These are phyloP conservation scores for Penicillium manginii DNA, from an alignment of 495 filamentous ascomycete species.

Conservation along the genomic window DNA sequence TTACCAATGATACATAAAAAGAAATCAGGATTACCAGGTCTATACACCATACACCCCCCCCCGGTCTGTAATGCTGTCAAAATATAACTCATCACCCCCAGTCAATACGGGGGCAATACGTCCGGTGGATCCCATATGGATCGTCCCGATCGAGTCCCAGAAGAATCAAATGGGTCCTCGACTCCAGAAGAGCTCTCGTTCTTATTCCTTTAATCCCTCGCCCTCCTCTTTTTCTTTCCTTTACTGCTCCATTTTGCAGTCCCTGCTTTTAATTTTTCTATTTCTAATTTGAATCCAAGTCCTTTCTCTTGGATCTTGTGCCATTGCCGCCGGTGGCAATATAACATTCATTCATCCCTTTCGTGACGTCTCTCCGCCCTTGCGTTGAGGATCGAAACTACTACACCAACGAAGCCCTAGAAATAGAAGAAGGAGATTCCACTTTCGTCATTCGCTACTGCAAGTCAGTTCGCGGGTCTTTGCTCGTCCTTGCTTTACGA, in stretches of 20 bases:
- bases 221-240: conserved; percentile 27
- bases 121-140: conserved; percentile 27
- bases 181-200: conserved; percentile 28
- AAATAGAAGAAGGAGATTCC: conserved; percentile 13
- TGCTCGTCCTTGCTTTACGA: conserved; percentile 41
- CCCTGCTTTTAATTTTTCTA: conserved; percentile 24
- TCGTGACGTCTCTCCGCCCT: conserved; percentile 2
- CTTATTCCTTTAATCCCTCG: conserved; percentile 9
- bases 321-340: conserved; percentile 41
- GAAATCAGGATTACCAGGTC: too few species aligned
- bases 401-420: neutral
- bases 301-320: neutral
- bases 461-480: conserved; percentile 19
- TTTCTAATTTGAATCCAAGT: neutral
- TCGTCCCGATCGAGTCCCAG: conserved; percentile 39
- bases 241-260: conserved; percentile 29
- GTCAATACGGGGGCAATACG: conserved; percentile 18
- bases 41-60: neutral
- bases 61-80: conserved; percentile 1
- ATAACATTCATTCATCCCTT: conserved; percentile 17
- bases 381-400: conserved; percentile 1
- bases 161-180: conserved; percentile 30
- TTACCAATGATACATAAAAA: neutral
- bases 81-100: conserved; percentile 4
- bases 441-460: conserved; percentile 25